Conservation (phyloP, 2,329 filamentous ascomycete species). For the Cephalotrichum gorgonifer region DNA sequence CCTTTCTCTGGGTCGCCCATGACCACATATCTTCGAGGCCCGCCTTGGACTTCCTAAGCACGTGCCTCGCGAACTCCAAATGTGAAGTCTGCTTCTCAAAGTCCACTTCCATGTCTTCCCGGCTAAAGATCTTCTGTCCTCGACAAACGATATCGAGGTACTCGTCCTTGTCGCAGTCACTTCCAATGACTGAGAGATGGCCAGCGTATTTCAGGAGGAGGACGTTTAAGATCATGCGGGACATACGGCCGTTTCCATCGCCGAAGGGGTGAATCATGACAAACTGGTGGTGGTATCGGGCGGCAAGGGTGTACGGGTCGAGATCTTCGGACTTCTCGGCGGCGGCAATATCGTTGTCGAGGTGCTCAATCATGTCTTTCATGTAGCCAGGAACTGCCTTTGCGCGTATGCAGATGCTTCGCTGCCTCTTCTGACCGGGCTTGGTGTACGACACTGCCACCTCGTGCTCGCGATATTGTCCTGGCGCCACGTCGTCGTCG, state of each 20-base stretch:
- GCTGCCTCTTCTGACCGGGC: constrained; percentile 3
- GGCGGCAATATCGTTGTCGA: constrained; percentile 12
- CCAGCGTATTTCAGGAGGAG: constrained; percentile 21
- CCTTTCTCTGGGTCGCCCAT: neutral
- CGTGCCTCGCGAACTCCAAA: neutral
- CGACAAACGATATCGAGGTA: neutral
- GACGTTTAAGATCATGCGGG: constrained; percentile 24
- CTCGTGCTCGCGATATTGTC: constrained; percentile 14
- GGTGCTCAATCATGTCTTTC: constrained; percentile 10
- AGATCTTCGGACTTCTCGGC: constrained; percentile 5
- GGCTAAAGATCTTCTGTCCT: neutral
- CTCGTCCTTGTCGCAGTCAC: constrained; percentile 1
- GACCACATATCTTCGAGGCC: neutral
- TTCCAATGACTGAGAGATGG: neutral
- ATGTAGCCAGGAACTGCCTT: constrained; percentile 15
- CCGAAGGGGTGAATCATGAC: constrained; percentile 27
- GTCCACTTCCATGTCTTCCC: constrained; percentile 4
- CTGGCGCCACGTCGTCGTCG: constrained; percentile 7
- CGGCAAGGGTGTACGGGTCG: constrained; percentile 15
- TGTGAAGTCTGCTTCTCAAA: neutral
- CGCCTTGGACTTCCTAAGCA: neutral
- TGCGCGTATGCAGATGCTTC: constrained; percentile 12
- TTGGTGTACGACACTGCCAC: constrained; percentile 8
- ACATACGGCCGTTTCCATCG: constrained; percentile 26
- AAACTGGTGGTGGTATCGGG: constrained; percentile 18